Percentiles rank a stretch among this genome's conserved stretches.
These are phyloP conservation scores for Yarrowia porcina DNA, from an alignment of 805 yeast genomes.

Conservation along the genomic window DNA sequence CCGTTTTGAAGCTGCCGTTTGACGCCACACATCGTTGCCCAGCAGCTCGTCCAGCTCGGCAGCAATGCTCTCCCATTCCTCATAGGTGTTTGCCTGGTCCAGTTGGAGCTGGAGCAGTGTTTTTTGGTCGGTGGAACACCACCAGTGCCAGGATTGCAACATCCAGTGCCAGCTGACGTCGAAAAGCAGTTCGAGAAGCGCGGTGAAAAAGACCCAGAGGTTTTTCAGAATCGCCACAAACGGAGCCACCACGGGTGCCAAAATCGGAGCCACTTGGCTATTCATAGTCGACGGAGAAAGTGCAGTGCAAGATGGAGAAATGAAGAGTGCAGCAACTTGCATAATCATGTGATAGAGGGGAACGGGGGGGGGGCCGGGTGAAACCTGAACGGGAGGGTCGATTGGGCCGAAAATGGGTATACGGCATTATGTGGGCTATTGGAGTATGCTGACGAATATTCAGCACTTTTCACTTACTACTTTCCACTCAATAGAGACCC, in stretches of 20 bases:
- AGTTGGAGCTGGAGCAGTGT: conserved; percentile 32
- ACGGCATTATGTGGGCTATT: too few species aligned
- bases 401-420: too few species aligned
- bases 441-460: too few species aligned
- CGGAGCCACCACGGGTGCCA: conserved; percentile 15
- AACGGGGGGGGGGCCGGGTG: too few species aligned
- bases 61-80: conserved; percentile 60
- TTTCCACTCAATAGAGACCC: too few species aligned
- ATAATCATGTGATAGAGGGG: conserved; percentile 22
- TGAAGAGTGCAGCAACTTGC: not conserved
- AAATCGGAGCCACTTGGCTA: not conserved
- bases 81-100: conserved; percentile 51
- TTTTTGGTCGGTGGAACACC: conserved; percentile 32
- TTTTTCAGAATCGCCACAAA: conserved; percentile 8
- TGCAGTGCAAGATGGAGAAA: not conserved
- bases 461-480: too few species aligned
- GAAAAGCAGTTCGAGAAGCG: conserved; percentile 24
- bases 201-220: conserved; percentile 23
- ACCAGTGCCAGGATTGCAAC: conserved; percentile 28
- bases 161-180: conserved; percentile 27
- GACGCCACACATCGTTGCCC: conserved; percentile 53
- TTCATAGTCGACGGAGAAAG: not conserved
- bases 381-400: too few species aligned
- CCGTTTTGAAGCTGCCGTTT: conserved; percentile 72
- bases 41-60: conserved; percentile 44